Evolutionary conservation across 2,329 filamentous ascomycete genomes (phyloP).

Genomic region (Mollisiaceae sp.): DNA sequence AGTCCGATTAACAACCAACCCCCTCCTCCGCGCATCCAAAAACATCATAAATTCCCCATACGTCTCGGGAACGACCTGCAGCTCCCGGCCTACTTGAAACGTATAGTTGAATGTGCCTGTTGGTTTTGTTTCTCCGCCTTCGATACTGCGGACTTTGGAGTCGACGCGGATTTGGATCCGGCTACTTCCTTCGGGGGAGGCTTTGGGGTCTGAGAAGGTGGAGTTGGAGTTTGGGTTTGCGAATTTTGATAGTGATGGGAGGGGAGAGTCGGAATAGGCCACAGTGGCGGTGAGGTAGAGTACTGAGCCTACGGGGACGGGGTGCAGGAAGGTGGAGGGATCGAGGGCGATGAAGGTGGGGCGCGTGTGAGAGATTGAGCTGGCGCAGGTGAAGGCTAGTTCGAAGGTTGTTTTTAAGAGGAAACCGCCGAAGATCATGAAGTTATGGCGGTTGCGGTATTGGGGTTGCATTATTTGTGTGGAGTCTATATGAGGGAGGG

Average conservation of each 20-base stretch:
- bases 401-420: conserved; percentile 74
- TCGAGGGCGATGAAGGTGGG: conserved; percentile 73
- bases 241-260: conserved; percentile 61
- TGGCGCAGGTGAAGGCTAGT: conserved; percentile 73
- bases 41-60: conserved; percentile 47
- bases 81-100: conserved; percentile 67
- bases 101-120: conserved; percentile 78
- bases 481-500: conserved; percentile 48
- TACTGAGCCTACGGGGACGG: conserved; percentile 73
- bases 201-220: conserved; percentile 36
- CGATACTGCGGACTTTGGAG: conserved; percentile 70
- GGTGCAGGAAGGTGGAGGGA: conserved; percentile 73
- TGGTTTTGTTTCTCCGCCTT: conserved; percentile 69
- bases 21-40: conserved; percentile 46
- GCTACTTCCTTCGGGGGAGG: conserved; percentile 52
- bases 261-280: conserved; percentile 67
- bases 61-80: conserved; percentile 65
- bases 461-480: conserved; percentile 77
- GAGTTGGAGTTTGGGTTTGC: conserved; percentile 37
- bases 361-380: conserved; percentile 68
- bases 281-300: conserved; percentile 71
- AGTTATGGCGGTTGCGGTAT: conserved; percentile 70
- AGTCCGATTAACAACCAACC: conserved; percentile 20
- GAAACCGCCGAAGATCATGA: conserved; percentile 78
- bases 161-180: conserved; percentile 71